These are phyloP conservation scores for Comarum palustre DNA, from an alignment of 306 rosid species.

Conservation along the genomic window DNA sequence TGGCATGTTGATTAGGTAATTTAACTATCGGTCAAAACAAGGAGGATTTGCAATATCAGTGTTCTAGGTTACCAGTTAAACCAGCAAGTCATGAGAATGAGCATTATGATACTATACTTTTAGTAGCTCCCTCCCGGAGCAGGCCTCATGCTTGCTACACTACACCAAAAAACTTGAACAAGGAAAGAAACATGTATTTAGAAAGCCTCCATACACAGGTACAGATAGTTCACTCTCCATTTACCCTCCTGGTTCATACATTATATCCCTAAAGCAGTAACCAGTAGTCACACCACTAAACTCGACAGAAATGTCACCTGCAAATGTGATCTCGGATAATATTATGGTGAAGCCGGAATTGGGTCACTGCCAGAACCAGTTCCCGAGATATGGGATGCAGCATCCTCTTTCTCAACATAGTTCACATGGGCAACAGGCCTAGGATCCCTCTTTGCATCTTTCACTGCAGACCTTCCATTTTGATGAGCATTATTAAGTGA, in stretches of 20 bases:
- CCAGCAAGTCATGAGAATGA: not conserved
- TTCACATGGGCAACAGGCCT: slow-evolving; percentile 77
- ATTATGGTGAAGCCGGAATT: slow-evolving; percentile 62
- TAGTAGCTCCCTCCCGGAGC: not conserved
- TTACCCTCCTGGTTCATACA: slow-evolving; percentile 43
- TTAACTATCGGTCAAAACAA: not conserved
- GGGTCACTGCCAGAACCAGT: slow-evolving; percentile 56
- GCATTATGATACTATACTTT: no score
- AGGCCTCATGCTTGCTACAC: slow-evolving; percentile 15
- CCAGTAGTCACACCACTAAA: slow-evolving; percentile 52
- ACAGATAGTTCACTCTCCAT: slow-evolving; percentile 34
- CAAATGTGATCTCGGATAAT: slow-evolving; percentile 8
- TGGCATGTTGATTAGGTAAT: not conserved
- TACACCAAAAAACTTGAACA: slow-evolving; percentile 10
- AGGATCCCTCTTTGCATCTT: slow-evolving; percentile 71
- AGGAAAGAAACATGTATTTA: slow-evolving; percentile 29
- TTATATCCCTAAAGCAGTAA: slow-evolving; percentile 56
- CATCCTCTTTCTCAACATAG: slow-evolving; percentile 88
- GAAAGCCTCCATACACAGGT: slow-evolving; percentile 44
- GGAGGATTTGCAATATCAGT: not conserved
- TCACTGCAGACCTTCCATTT: slow-evolving; percentile 68
- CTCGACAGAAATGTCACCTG: slow-evolving; percentile 31
- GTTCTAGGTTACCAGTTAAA: not conserved
- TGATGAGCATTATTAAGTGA: slow-evolving; percentile 87
- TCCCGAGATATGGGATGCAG: slow-evolving; percentile 54